phyloP scores from a whole-genome alignment of 331 rosid genomes.

The Malus hybrid region DNA sequence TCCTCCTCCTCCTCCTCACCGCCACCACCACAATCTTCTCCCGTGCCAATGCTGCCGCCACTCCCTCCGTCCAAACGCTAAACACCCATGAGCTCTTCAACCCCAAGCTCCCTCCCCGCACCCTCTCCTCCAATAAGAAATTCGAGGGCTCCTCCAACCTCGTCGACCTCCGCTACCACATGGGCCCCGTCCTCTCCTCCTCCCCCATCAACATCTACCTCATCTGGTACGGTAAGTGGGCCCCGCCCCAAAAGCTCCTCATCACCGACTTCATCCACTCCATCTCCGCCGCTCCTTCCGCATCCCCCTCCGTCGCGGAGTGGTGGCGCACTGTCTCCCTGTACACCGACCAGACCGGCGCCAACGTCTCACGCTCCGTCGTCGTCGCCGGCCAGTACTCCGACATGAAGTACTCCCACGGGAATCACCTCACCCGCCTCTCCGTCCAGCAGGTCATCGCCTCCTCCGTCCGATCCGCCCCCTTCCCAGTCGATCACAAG shows the following conservation, averaged over 20 bases:
- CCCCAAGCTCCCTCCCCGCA: constrained; percentile 53
- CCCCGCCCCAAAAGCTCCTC: constrained; percentile 33
- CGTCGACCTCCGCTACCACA: constrained; percentile 71
- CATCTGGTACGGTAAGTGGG: constrained; percentile 86
- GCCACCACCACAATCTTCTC: neutral
- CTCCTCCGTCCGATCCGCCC: constrained; percentile 55
- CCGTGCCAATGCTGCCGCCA: neutral
- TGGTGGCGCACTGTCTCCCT: constrained; percentile 84
- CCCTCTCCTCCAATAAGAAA: constrained; percentile 54
- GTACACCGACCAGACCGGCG: constrained; percentile 84
- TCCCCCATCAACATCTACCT: constrained; percentile 75
- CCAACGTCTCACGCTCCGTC: constrained; percentile 67
- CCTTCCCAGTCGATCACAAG: constrained; percentile 71
- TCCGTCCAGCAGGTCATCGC: constrained; percentile 70
- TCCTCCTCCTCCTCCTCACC: neutral
- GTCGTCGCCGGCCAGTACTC: constrained; percentile 57
- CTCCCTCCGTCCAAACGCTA: constrained; percentile 24
- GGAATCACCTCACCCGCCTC: constrained; percentile 55
- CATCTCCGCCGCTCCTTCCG: constrained; percentile 30
- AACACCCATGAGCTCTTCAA: constrained; percentile 24
- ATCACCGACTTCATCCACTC: constrained; percentile 69
- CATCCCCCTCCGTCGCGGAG: constrained; percentile 64
- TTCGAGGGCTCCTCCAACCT: constrained; percentile 80
- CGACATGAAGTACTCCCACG: constrained; percentile 54
- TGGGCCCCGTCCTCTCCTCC: constrained; percentile 84